These are phyloP conservation scores for Xylariaceae sp. DNA, from an alignment of 2,329 filamentous ascomycete species.

Conservation along the genomic window DNA sequence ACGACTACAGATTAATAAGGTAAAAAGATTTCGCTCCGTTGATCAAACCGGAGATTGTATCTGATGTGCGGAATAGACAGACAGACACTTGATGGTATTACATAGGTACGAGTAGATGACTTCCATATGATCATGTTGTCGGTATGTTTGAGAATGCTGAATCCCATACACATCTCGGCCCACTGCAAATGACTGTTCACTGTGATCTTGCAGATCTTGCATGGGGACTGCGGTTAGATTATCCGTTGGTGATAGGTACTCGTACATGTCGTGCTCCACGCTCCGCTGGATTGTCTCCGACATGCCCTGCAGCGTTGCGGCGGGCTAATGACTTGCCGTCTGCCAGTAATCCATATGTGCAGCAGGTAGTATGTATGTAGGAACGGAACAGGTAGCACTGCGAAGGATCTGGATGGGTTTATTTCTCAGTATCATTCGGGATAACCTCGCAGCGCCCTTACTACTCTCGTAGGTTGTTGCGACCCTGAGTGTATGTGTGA, in stretches of 20 bases:
- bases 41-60: no score
- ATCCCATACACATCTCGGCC: no score
- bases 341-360: background rate
- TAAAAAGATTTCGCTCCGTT: background rate
- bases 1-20: background rate
- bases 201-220: background rate
- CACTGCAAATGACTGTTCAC: background rate
- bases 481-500: no score
- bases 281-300: background rate
- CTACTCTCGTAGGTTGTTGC: no score
- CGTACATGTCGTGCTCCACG: background rate
- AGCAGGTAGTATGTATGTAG: no score
- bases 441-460: background rate
- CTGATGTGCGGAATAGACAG: no score
- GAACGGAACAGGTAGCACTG: background rate
- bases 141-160: no score
- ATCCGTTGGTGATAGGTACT: background rate
- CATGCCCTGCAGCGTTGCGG: background rate
- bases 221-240: background rate
- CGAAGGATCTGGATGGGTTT: background rate
- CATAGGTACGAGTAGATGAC: no score
- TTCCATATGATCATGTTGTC: no score
- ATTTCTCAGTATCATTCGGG: background rate
- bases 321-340: background rate
- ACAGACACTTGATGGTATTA: no score